Conservation (phyloP, 306 rosid species). For the Abrus pulchellus region DNA sequence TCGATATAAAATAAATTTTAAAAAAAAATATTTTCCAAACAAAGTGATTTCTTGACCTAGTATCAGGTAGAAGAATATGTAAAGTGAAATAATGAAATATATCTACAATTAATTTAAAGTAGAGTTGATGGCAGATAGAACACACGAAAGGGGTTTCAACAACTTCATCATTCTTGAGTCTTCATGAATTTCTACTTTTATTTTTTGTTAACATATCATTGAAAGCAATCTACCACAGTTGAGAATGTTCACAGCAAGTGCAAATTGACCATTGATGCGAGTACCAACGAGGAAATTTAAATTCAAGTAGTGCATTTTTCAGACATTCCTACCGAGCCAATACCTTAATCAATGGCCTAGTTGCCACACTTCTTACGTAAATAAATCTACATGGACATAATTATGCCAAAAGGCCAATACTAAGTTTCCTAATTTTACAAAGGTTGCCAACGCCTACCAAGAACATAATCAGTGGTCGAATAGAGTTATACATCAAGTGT, state of each 20-base stretch:
- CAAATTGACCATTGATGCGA: neutral
- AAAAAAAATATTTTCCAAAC: neutral
- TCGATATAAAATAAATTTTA: neutral
- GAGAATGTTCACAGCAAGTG: slow-evolving; percentile 3
- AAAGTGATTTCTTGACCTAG: neutral
- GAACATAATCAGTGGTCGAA: neutral
- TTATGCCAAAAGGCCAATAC: neutral
- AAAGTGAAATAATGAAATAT: too few species aligned
- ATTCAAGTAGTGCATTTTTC: neutral
- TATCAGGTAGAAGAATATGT: too few species aligned
- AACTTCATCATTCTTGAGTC: too few species aligned
- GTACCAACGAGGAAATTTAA: neutral
- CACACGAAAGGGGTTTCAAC: too few species aligned
- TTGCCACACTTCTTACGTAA: neutral
- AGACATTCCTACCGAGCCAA: neutral
- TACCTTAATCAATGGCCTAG: neutral
- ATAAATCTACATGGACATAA: neutral
- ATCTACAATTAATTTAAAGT: too few species aligned
- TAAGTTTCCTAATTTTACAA: neutral
- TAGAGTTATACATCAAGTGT: slow-evolving; percentile 7
- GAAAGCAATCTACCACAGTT: neutral
- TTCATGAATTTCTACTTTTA: too few species aligned
- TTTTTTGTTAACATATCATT: too few species aligned
- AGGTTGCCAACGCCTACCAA: neutral
- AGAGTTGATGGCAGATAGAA: too few species aligned